A percentile compares a stretch with the other conserved stretches of the same genome.
These are phyloP conservation scores for Neurospora sp. DNA, from an alignment of 495 filamentous ascomycete species.

Conservation along the genomic window DNA sequence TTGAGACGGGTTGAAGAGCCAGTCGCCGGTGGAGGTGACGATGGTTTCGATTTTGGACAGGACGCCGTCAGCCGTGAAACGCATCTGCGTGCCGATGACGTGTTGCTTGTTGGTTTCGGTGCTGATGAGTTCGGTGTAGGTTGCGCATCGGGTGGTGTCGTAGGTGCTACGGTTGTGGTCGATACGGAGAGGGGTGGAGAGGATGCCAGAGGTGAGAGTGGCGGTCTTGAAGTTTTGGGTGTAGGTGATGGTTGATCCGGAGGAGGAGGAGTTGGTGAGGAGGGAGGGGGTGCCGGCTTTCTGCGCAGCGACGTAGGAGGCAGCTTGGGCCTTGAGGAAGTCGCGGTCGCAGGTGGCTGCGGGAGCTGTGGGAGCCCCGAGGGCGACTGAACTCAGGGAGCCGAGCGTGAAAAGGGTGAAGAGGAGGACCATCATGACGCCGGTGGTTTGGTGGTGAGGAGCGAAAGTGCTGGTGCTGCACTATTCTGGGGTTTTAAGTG, in stretches of 20 bases:
- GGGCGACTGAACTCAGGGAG: neutral
- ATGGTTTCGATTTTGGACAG: constrained; percentile 31
- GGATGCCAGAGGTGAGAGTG: constrained; percentile 26
- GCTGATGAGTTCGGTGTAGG: constrained; percentile 41
- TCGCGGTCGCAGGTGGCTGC: constrained; percentile 9
- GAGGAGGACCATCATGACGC: neutral
- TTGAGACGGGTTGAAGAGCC: constrained; percentile 43
- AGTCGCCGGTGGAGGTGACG: constrained; percentile 32
- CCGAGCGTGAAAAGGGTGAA: neutral
- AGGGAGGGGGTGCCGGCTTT: constrained; percentile 25
- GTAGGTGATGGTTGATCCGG: constrained; percentile 8
- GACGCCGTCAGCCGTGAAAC: no score
- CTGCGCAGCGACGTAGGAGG: constrained; percentile 34
- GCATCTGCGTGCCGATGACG: constrained; percentile 35
- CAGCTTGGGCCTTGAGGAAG: constrained; percentile 11
- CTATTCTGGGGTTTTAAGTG: neutral
- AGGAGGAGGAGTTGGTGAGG: constrained; percentile 9
- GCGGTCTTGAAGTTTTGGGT: constrained; percentile 27
- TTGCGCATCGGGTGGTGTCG: constrained; percentile 41
- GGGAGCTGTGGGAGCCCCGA: neutral
- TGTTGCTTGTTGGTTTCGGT: constrained; percentile 33
- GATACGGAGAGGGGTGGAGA: constrained; percentile 32
- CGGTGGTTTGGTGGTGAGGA: neutral
- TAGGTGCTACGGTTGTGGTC: constrained; percentile 37
- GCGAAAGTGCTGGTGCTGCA: neutral